Conservation (phyloP, 352 stramenopile genomes). For the Thalassiosira mediterranea region DNA sequence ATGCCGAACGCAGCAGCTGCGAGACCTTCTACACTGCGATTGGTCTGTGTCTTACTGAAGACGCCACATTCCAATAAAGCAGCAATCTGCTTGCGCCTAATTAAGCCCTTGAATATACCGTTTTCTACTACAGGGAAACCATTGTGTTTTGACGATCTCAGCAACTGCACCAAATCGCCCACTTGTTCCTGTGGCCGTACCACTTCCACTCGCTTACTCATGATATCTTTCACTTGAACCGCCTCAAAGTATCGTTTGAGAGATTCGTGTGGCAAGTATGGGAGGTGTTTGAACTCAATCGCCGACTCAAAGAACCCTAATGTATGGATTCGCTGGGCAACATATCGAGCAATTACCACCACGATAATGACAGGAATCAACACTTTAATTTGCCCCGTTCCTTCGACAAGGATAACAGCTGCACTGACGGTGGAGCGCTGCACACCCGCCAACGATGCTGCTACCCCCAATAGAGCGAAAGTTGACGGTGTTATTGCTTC, state of each 20-base stretch:
- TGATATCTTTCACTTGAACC: slow-evolving; percentile 50
- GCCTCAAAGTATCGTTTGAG: slow-evolving; percentile 49
- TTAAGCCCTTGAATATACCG: too few species aligned
- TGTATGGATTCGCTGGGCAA: slow-evolving; percentile 88
- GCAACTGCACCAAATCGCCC: slow-evolving; percentile 34
- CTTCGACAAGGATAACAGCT: slow-evolving; percentile 93
- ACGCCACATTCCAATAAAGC: too few species aligned
- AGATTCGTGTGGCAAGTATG: slow-evolving; percentile 51
- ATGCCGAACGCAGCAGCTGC: too few species aligned
- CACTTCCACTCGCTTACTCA: slow-evolving; percentile 23
- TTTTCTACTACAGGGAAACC: slow-evolving; percentile 61
- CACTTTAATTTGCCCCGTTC: slow-evolving; percentile 86
- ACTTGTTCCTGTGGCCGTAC: slow-evolving; percentile 28
- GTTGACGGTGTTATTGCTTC: slow-evolving; percentile 34
- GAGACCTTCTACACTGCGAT: too few species aligned
- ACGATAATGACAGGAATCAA: slow-evolving; percentile 91
- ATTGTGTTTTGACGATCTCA: slow-evolving; percentile 32
- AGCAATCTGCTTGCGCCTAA: too few species aligned
- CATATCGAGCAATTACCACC: slow-evolving; percentile 88
- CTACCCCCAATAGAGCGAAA: slow-evolving; percentile 88
- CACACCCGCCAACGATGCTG: slow-evolving; percentile 90
- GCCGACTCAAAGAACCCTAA: slow-evolving; percentile 44
- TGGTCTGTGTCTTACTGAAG: too few species aligned
- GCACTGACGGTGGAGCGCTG: slow-evolving; percentile 92
- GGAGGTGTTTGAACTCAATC: slow-evolving; percentile 61